A percentile compares a stretch with the other conserved stretches of the same genome.
These are phyloP conservation scores for Cercospora sesami DNA, from an alignment of 2,329 filamentous ascomycete genomes.

Conservation along the genomic window DNA sequence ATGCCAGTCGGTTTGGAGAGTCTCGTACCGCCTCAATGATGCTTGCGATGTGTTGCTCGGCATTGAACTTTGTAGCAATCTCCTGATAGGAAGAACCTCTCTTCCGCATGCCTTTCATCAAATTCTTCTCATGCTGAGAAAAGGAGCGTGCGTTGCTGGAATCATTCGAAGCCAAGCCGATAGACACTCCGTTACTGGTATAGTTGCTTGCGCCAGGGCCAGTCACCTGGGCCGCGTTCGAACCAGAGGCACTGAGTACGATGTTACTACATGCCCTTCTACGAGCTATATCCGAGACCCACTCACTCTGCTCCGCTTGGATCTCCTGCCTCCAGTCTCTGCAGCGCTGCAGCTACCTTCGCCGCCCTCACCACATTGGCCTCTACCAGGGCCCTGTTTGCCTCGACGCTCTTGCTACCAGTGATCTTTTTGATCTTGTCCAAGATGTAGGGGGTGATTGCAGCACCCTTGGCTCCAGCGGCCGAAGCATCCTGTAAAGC, in stretches of 20 bases:
- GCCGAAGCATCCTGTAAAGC: constrained; percentile 66
- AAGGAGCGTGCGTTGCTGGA: neutral
- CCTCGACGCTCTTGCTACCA: constrained; percentile 66
- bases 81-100: constrained; percentile 3
- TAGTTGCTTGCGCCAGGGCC: neutral
- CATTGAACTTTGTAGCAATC: constrained; percentile 4
- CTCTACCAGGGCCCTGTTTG: constrained; percentile 71
- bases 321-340: constrained; percentile 52
- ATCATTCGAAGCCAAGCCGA: neutral
- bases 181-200: neutral
- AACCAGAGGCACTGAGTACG: neutral
- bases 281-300: neutral
- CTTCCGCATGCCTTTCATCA: constrained; percentile 15
- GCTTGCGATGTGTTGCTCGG: neutral
- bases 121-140: constrained; percentile 9
- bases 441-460: constrained; percentile 83
- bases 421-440: constrained; percentile 77
- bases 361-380: constrained; percentile 67
- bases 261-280: constrained; percentile 10
- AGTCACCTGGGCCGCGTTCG: neutral
- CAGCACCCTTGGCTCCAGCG: constrained; percentile 68
- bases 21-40: constrained; percentile 13
- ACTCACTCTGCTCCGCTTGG: constrained; percentile 22
- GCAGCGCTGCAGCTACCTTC: constrained; percentile 63
- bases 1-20: constrained; percentile 5